phyloP scores from a whole-genome alignment of 2,329 filamentous ascomycete species.

The Neofusicoccum cordaticola region DNA sequence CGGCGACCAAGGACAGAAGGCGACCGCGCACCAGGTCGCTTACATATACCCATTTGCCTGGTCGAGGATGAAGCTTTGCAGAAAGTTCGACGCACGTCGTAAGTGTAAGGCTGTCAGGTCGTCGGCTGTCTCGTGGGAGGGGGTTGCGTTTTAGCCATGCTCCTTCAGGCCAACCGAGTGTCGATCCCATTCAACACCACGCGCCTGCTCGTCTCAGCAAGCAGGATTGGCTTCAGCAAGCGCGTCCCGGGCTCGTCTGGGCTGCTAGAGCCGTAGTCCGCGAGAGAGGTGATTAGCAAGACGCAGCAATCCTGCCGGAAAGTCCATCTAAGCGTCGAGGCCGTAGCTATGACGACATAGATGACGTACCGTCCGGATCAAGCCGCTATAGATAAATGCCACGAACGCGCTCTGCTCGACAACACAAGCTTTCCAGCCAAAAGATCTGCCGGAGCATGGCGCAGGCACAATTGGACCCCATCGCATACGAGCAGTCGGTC shows the following conservation, averaged over 20 bases:
- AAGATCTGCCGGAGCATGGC: neutral
- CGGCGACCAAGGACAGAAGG: neutral
- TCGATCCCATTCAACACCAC: neutral
- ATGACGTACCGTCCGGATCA: neutral
- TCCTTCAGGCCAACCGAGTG: neutral
- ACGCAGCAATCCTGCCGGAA: neutral
- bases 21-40: neutral
- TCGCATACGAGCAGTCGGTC: constrained; percentile 29
- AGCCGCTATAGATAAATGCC: neutral
- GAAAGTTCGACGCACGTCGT: neutral
- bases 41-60: neutral
- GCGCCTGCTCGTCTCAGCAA: neutral
- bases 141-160: neutral
- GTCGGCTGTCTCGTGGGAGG: neutral
- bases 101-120: neutral
- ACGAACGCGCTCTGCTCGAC: neutral
- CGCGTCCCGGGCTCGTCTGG: too few relatives aligned
- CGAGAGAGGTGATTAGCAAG: neutral
- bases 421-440: neutral
- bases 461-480: neutral
- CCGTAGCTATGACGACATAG: neutral
- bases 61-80: neutral
- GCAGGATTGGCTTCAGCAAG: neutral
- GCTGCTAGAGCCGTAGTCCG: neutral
- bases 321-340: neutral